phyloP scores from a whole-genome alignment of 2,329 filamentous ascomycete species.

The Epichloe typhina region DNA sequence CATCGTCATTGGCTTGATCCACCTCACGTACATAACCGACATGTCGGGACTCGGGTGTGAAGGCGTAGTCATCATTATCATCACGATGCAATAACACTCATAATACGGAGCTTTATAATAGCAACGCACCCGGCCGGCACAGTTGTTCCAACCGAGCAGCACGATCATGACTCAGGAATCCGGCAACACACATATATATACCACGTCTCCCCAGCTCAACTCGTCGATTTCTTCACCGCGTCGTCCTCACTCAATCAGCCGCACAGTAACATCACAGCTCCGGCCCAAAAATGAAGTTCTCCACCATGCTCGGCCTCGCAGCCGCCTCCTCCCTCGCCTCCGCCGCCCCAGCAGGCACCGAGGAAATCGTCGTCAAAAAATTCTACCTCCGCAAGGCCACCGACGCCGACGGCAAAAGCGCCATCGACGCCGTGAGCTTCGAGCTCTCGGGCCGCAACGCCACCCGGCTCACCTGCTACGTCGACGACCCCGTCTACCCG shows the following conservation, averaged over 20 bases:
- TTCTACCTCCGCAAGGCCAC: constrained; percentile 13
- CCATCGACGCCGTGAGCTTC: constrained; percentile 10
- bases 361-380: constrained; percentile 14
- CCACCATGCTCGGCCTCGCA: neutral
- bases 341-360: constrained; percentile 1
- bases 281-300: neutral
- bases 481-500: constrained; percentile 9
- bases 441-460: constrained; percentile 11
- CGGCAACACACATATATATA: no score
- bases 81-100: no score
- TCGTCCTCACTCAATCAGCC: neutral
- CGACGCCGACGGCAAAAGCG: neutral
- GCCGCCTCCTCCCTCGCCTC: neutral
- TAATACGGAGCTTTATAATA: no score
- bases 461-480: constrained; percentile 8
- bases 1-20: no score
- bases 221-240: neutral
- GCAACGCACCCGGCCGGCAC: no score
- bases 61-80: no score
- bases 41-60: no score
- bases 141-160: no score
- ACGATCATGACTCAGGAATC: no score
- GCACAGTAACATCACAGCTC: no score
- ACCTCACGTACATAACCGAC: no score
- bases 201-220: no score